These are phyloP conservation scores for Aspergillus coremiiformis DNA, from an alignment of 495 filamentous ascomycete species.

Conservation along the genomic window DNA sequence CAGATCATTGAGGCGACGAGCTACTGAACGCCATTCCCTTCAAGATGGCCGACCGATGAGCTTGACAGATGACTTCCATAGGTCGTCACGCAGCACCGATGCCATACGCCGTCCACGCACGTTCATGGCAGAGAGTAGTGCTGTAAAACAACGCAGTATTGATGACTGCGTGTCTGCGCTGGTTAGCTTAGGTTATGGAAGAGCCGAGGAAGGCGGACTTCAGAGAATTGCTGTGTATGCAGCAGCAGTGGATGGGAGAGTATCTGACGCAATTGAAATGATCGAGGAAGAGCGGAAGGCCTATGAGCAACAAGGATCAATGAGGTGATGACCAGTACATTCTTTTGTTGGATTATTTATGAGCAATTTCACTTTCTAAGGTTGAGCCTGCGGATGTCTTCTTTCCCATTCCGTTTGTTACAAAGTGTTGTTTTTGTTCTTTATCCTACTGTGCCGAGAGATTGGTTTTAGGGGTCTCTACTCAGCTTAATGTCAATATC, in stretches of 20 bases:
- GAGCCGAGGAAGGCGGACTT: constrained; percentile 31
- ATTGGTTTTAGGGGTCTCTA: neutral
- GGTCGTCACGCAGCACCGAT: constrained; percentile 7
- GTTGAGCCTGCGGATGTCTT: neutral
- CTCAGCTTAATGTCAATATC: too few relatives aligned
- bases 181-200: constrained; percentile 44
- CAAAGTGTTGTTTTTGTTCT: too few relatives aligned
- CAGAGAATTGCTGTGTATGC: constrained; percentile 46
- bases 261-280: constrained; percentile 48
- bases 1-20: constrained; percentile 20
- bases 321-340: constrained; percentile 5
- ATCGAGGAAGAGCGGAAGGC: constrained; percentile 49
- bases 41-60: constrained; percentile 10
- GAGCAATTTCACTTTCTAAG: neutral
- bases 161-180: constrained; percentile 42
- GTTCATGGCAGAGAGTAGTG: neutral
- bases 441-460: neutral
- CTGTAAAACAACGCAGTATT: constrained; percentile 22
- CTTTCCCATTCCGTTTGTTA: neutral
- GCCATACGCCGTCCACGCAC: neutral
- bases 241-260: constrained; percentile 39
- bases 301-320: constrained; percentile 29
- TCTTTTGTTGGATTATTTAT: neutral
- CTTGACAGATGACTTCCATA: neutral
- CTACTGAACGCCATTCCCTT: constrained; percentile 23